Conservation (phyloP, 192 early-diverging fungal genomes). For the Coemansia sp. region DNA sequence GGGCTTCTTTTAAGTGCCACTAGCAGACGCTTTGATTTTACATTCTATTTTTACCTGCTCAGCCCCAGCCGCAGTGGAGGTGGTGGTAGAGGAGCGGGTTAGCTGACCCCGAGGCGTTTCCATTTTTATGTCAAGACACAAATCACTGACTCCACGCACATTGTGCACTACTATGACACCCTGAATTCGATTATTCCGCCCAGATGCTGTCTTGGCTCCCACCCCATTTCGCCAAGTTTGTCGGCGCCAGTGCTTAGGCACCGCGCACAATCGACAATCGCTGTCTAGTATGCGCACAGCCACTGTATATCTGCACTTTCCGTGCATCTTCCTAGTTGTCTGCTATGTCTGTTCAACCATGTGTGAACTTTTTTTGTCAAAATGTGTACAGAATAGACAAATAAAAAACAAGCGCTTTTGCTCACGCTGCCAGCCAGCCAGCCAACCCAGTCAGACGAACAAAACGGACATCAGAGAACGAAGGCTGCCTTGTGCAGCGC, state of each 20-base stretch:
- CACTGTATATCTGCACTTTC: background rate
- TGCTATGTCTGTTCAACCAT: background rate
- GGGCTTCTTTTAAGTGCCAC: background rate
- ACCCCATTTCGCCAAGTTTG: slow-evolving; percentile 2
- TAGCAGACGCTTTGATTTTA: background rate
- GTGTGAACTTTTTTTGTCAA: slow-evolving; percentile 3
- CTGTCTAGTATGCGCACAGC: background rate
- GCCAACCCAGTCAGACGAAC: background rate
- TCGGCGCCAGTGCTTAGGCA: background rate
- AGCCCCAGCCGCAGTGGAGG: background rate
- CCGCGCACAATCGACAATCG: background rate
- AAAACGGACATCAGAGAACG: background rate
- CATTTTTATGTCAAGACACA: background rate
- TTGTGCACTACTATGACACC: slow-evolving; percentile 2
- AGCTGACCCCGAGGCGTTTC: background rate
- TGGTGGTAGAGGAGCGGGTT: background rate
- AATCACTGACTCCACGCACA: background rate
- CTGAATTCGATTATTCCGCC: background rate
- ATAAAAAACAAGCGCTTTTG: background rate
- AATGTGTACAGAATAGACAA: slow-evolving; percentile 1
- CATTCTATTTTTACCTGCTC: slow-evolving; percentile 6
- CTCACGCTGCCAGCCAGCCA: background rate
- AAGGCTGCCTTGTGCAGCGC: background rate
- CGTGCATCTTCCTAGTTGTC: background rate
- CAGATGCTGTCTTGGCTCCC: background rate